Percentiles rank a stretch among this genome's conserved stretches.
Conservation (phyloP, 1,284 basidiomycete genomes). For the Chalciporus sp. region DNA sequence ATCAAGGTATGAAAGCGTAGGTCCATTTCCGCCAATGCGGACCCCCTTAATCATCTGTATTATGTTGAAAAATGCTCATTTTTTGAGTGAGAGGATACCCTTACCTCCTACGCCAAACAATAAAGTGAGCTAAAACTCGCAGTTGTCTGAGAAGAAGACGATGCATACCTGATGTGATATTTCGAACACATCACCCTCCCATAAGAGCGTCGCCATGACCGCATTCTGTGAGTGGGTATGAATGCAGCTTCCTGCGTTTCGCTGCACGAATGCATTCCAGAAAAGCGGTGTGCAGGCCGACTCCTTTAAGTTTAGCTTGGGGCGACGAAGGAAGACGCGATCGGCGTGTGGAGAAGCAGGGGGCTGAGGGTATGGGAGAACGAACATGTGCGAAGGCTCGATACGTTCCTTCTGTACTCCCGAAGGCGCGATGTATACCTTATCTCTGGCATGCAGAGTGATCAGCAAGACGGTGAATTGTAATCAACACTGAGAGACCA, state of each 20-base stretch:
- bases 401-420: conserved; percentile 90
- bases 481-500: conserved; percentile 20
- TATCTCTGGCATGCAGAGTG: conserved; percentile 50
- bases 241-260: conserved; percentile 80
- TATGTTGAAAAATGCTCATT: neutral
- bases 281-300: conserved; percentile 88
- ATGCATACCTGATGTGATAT: conserved; percentile 74
- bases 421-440: conserved; percentile 84
- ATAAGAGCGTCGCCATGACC: conserved; percentile 82
- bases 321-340: conserved; percentile 75
- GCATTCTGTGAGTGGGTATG: conserved; percentile 88
- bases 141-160: conserved; percentile 3
- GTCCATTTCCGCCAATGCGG: conserved; percentile 70
- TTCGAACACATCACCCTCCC: conserved; percentile 65
- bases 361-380: conserved; percentile 75
- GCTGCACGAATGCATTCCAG: conserved; percentile 84
- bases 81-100: neutral
- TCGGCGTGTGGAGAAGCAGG: conserved; percentile 63
- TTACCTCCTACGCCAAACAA: conserved; percentile 41
- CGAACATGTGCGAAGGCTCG: conserved; percentile 77
- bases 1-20: conserved; percentile 77
- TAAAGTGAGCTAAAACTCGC: neutral
- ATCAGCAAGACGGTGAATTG: neutral
- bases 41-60: conserved; percentile 87
- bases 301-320: conserved; percentile 69